Evolutionary conservation across 78 protist genomes (phyloP).

Genomic region (Dictyostelium firmibasis): DNA sequence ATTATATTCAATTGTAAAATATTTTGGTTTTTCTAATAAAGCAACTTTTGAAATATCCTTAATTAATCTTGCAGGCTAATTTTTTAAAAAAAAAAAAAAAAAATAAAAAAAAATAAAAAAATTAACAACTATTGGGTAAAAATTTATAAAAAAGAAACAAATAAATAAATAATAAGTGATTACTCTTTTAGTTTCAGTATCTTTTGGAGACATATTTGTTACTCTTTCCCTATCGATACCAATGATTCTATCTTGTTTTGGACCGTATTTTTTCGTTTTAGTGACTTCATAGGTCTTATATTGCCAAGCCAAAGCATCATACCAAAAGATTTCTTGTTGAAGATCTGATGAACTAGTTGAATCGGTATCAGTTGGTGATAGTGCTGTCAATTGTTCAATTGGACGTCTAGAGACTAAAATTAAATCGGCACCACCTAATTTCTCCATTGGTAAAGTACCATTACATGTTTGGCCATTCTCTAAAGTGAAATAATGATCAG

Average conservation of each 20-base stretch:
- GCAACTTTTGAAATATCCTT: constrained; percentile 67
- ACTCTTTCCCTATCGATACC: constrained; percentile 66
- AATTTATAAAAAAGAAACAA: neutral
- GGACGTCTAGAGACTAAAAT: neutral
- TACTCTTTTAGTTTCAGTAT: constrained; percentile 74
- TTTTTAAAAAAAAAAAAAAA: too few species aligned
- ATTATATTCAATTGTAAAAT: constrained; percentile 61
- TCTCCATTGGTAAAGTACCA: constrained; percentile 34
- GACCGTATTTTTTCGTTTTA: constrained; percentile 51
- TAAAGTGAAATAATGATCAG: constrained; percentile 38
- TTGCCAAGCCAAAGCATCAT: constrained; percentile 64
- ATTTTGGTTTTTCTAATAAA: constrained; percentile 53
- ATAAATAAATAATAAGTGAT: neutral
- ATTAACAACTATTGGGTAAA: too few species aligned
- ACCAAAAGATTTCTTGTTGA: constrained; percentile 52
- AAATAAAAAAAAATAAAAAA: neutral
- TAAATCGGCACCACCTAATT: constrained; percentile 28
- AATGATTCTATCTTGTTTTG: constrained; percentile 77
- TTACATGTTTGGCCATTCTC: constrained; percentile 33
- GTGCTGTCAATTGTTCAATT: neutral
- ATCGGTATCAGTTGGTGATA: neutral
- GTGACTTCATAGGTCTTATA: constrained; percentile 54
- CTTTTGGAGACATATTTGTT: constrained; percentile 71
- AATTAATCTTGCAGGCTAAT: constrained; percentile 66
- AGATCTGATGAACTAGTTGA: neutral